Base-by-base conservation (phyloP, 2,329 filamentous ascomycete species). In the Blastomyces gilchristii region DNA sequence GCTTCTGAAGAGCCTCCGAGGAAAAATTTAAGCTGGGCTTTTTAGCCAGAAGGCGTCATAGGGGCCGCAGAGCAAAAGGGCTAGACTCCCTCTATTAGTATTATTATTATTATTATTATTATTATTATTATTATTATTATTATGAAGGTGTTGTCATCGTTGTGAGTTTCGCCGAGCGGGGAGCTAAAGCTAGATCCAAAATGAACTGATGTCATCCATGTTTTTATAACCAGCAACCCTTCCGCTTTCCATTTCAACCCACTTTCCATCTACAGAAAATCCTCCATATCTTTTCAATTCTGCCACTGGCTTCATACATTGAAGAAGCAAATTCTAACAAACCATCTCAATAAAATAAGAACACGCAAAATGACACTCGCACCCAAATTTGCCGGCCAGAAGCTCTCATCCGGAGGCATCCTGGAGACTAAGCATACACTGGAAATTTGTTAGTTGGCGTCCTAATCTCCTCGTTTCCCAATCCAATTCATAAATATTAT, bases 371-470 rank as follows among this genome's bases (percentile, higher is more conserved):
- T 87, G 84, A 80, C 84, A 62, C 78, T 86, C 64, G 79, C 81
- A 67, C 84, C 83, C 31, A 83, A 81, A 68, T 86, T 84, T 71
- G 78, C 79, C 4, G 84, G 84, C 58, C 82, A 84, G 41, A 72
- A 70, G 62, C 68, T 76, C 61, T 65, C 66, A 18, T 62, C 68
- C 41, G 64, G 63, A n/a, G 63, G 62, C 28, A 39, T 56, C 16
- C 63, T 69, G 12, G 63, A 69, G 37, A 68, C 69, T 9, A 69
- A 68, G 52, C 74, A 77, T 67, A 77, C 73, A 0, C 69, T 77
- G 54, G 75, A 77, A 67, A 47, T 77, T 11, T 76, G 74, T 77
- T 70, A 59, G 74, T 69, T 22, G 62, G 25, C 39, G 43, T 43
- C n/a, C 37, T 12, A 11, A 25, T 58, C 37, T 41, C 47, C 2